Evolutionary conservation across 768 basidiomycete species (phyloP).

Genomic region (Podaxis carcinomalis): DNA sequence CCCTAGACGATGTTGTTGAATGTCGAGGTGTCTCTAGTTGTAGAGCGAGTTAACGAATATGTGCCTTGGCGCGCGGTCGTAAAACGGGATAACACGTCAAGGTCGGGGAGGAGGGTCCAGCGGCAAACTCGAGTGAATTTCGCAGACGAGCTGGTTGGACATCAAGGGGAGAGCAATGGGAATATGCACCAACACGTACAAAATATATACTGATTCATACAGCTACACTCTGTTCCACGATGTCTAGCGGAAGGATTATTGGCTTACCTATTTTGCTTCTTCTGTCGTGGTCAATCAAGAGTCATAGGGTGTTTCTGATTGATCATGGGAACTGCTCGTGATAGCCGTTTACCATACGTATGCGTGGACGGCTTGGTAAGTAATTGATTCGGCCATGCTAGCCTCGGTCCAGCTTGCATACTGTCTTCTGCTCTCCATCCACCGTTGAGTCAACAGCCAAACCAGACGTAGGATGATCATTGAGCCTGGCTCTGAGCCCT

Average conservation of each 20-base stretch:
- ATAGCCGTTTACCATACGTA: not conserved
- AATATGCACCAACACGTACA: not conserved
- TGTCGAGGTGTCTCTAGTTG: too few relatives aligned
- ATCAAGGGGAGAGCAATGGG: not conserved
- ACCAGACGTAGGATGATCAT: not conserved
- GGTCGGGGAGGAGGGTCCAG: not conserved
- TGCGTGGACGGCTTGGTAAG: not conserved
- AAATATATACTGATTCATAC: not conserved
- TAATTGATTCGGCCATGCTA: not conserved
- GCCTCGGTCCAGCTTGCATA: not conserved
- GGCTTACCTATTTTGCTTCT: not conserved
- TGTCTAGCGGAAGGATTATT: not conserved
- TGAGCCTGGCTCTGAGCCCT: not conserved
- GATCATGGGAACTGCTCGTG: not conserved
- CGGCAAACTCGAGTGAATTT: not conserved
- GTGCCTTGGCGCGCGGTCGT: too few relatives aligned
- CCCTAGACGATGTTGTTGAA: too few relatives aligned
- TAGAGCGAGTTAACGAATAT: too few relatives aligned
- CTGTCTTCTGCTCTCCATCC: not conserved
- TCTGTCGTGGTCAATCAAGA: not conserved
- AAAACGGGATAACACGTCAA: too few relatives aligned
- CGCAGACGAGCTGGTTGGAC: too few relatives aligned
- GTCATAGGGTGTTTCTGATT: not conserved
- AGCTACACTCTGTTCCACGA: not conserved
- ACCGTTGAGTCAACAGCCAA: not conserved